These are phyloP conservation scores for Diaporthe australafricana DNA, from an alignment of 2,329 filamentous ascomycete genomes.

Conservation along the genomic window DNA sequence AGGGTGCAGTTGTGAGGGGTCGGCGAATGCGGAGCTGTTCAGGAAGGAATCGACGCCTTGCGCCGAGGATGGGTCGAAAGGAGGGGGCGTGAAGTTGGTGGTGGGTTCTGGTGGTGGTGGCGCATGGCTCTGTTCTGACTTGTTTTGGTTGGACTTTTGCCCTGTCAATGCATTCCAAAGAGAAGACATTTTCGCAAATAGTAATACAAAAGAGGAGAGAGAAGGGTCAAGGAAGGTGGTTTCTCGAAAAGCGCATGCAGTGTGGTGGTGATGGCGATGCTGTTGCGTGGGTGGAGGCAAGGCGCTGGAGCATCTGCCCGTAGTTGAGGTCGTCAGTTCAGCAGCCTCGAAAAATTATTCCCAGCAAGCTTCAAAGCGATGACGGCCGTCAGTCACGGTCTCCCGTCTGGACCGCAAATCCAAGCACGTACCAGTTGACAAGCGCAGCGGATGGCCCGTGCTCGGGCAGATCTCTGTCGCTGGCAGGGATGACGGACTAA, in stretches of 20 bases:
- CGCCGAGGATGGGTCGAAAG: constrained; percentile 78
- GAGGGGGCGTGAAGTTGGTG: constrained; percentile 62
- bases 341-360: constrained; percentile 38
- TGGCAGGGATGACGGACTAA: neutral
- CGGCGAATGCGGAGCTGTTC: constrained; percentile 79
- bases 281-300: constrained; percentile 18
- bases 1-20: constrained; percentile 90
- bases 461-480: constrained; percentile 10
- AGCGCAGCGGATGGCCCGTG: constrained; percentile 33
- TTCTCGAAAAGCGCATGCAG: constrained; percentile 1
- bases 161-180: constrained; percentile 73
- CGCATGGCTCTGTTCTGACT: constrained; percentile 53
- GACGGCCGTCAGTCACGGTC: constrained; percentile 29
- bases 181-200: constrained; percentile 60
- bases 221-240: constrained; percentile 6
- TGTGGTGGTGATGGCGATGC: neutral
- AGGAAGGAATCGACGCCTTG: constrained; percentile 91
- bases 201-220: constrained; percentile 28
- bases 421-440: no score
- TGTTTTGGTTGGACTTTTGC: constrained; percentile 59
- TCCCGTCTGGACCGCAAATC: neutral
- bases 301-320: constrained; percentile 15
- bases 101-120: constrained; percentile 61
- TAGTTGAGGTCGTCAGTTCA: constrained; percentile 22
- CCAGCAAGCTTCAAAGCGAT: constrained; percentile 36